A percentile compares a stretch with the other conserved stretches of the same genome.
phyloP scores from a whole-genome alignment of 208 protist genomes.

The Leishmania major region DNA sequence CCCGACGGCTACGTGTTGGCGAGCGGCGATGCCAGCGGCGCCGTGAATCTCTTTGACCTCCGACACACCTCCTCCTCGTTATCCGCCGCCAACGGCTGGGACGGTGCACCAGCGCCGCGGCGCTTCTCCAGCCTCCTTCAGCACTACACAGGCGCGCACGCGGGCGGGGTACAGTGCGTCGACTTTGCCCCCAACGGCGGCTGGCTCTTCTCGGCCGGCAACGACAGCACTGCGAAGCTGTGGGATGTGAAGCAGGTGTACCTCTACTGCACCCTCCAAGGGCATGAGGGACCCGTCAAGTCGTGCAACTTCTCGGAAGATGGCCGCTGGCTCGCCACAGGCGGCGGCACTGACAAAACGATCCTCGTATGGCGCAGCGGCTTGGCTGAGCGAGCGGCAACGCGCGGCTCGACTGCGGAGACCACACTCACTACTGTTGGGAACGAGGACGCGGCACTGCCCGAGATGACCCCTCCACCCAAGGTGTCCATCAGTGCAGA shows the following conservation, averaged over 20 bases:
- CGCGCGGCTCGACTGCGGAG: too few relatives aligned
- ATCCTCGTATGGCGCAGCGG: conserved; percentile 87
- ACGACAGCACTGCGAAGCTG: conserved; percentile 80
- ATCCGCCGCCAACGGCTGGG: neutral
- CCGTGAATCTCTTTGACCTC: conserved; percentile 91
- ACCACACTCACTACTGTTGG: neutral
- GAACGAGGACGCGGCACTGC: neutral
- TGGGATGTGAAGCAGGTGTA: conserved; percentile 88
- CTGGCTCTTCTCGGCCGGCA: conserved; percentile 80
- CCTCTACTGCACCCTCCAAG: conserved; percentile 86
- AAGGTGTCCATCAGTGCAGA: neutral
- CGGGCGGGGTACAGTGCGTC: conserved; percentile 63
- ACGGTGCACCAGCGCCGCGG: neutral
- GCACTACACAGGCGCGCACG: conserved; percentile 78
- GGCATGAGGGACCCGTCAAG: conserved; percentile 74
- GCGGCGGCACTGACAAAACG: conserved; percentile 60
- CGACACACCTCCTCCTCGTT: conserved; percentile 32
- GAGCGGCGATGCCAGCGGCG: conserved; percentile 60
- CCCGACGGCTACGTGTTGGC: conserved; percentile 84
- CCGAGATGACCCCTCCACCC: neutral
- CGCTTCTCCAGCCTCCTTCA: conserved; percentile 64
- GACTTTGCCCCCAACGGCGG: conserved; percentile 75
- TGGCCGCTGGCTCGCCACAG: conserved; percentile 71
- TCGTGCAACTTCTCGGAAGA: conserved; percentile 55
- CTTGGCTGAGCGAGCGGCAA: conserved; percentile 26